Evolutionary conservation across 768 basidiomycete genomes (phyloP), one percentile per base, ranked within the genome.

Genomic region (Termitomyces sp.): DNA sequence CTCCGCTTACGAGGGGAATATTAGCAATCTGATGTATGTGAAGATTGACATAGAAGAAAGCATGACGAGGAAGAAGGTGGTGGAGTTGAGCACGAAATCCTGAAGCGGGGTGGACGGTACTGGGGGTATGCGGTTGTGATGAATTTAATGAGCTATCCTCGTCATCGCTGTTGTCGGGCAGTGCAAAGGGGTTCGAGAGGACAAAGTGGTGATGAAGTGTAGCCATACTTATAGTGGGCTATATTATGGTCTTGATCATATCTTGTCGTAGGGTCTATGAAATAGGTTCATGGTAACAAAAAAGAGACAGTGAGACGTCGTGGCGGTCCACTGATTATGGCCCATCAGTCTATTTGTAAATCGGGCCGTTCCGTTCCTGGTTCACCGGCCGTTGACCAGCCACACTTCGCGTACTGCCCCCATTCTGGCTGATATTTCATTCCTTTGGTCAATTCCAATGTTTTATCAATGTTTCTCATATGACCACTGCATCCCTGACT

Each of bases 1-100:
- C 79, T 59, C 89, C 89, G 41, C 74, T 72, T 34, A 89, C 81
- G 56, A 89, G 80, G 0, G 89, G 89, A 0, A 91, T 84, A 61
- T 82, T 86, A 19, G 80, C 76, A 21, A 91, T 77, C 61, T 89
- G 81, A 70, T 89, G 85, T 39, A 90, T 75, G 19, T 74, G 72
- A 41, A 91, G 64, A 11, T 75, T 73, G 28, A 83, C 80, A 53
- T 81, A 79, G 70, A 91, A 90, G 50, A 80, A 76, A 3, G 87
- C 81, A 64, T 89, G 85, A 39, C 78, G 75, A 11, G 86, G 84
- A 8, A 88, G 72, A 51, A 88, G 75, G 30, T 85, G 81, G 28
- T 79, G 76, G 1, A 87, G 70, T 52, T 84, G 85, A 0, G 81
- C 78, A 42, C 82, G 83, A n/a, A 87, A 61, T 9, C 76, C 75